Evolutionary conservation across 441 rosid species (phyloP), one percentile per base, ranked within the genome.

Genomic region (Codiaeum variegatum): DNA sequence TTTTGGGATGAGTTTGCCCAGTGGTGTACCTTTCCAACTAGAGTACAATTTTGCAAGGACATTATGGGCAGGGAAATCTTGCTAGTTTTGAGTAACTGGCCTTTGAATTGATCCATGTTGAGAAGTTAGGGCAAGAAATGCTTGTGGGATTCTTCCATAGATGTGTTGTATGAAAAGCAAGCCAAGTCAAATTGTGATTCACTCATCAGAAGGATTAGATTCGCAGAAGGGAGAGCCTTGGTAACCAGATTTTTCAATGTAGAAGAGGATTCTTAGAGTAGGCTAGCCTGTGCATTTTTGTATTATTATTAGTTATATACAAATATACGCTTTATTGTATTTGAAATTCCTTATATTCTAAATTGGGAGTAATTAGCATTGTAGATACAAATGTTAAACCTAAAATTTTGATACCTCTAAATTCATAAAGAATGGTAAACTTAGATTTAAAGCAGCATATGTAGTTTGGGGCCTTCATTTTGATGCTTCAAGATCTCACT

Each of bases 281-380:
- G 19, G 47, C 19, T 24, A 68, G 58, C 23, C 62, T 75, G 78
- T 72, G 82, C 73, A 62, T n/a, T n/a, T n/a, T n/a, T n/a, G n/a
- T n/a, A n/a, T n/a, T n/a, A n/a, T 63, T 69, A 51, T 19, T 60
- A 69, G 32, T 73, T 69, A 55, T 66, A 56, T 65, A 13, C 55
- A 28, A 4, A 13, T 44, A 29, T 51, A 23, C 5, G 16, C 18
- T 28, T 28, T 1, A 18, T 36, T 62, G 19, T 24, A 52, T 7
- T 51, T 49, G n/a, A 71, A 47, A 71, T 62, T 71, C 68, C 15
- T 62, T 72, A 11, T 10, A 40, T 40, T 13, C 36, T 42, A 28
- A 28, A 7, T n/a, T 32, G 31, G 55, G n/a, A 73, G n/a, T 6
- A 56, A 56, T 36, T 40, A 73, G 70, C 28, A 9, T 40, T 42